These are phyloP conservation scores for Mucor saturninus DNA, from an alignment of 371 early-diverging fungal species.

Conservation along the genomic window DNA sequence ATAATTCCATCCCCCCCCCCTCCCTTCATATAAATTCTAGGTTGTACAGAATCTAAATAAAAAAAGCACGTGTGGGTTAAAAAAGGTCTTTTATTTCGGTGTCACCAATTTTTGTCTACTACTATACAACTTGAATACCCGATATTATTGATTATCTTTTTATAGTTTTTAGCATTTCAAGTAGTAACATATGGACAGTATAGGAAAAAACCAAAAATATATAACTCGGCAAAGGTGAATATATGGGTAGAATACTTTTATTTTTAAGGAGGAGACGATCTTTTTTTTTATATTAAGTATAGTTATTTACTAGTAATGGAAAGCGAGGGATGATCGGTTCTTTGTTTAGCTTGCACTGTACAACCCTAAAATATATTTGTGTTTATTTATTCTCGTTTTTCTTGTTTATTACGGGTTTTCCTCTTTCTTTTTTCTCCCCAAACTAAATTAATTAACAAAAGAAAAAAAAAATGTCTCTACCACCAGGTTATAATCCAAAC, in stretches of 20 bases:
- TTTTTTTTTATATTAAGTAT: neutral
- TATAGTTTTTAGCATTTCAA: no score
- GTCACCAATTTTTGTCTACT: neutral
- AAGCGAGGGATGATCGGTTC: constrained; percentile 19
- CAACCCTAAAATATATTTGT: constrained; percentile 22
- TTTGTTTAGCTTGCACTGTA: constrained; percentile 15
- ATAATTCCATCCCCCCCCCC: neutral
- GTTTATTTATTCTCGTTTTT: constrained; percentile 6
- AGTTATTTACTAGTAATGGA: constrained; percentile 7
- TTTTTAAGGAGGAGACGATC: constrained; percentile 19
- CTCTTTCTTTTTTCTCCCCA: constrained; percentile 5
- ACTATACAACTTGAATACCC: neutral
- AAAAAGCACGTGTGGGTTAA: constrained; percentile 5
- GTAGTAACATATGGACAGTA: no score
- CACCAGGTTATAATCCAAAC: constrained; percentile 12
- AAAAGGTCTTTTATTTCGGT: neutral
- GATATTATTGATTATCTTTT: neutral
- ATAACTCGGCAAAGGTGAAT: no score
- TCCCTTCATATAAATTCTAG: neutral
- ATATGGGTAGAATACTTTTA: neutral
- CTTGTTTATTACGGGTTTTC: neutral
- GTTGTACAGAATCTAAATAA: neutral
- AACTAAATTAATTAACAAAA: neutral
- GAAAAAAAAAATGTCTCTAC: constrained; percentile 10
- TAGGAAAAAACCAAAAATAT: no score